Evolutionary conservation across 176 grass and related monocot species (phyloP), one percentile per base, ranked within the genome.

Genomic region (Eremochloa ophiuroides): DNA sequence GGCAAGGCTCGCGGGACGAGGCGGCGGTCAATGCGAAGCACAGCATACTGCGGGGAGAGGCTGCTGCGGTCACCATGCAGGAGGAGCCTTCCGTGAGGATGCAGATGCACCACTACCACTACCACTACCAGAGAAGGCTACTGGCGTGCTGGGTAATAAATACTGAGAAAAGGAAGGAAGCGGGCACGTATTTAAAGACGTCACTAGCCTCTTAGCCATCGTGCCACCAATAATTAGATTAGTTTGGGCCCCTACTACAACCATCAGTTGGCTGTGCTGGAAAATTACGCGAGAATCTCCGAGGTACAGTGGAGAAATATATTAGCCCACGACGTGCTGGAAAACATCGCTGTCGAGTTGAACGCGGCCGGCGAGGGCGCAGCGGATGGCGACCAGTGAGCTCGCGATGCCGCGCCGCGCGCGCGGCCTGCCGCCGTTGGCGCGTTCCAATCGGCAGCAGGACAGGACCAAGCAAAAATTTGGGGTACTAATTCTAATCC

Each of bases 211-310:
- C 0, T 17, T 40, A 66, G 34, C n/a, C 3, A 10, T 22, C 33
- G 18, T 35, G 39, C 27, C 71, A 38, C 27, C 87, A 80, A 89
- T 88, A 74, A 83, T 85, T 65, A 65, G 42, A 62, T 78, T 2
- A 55, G 26, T 18, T 50, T 26, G 13, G 16, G 12, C 1, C 40
- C 16, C 15, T 55, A 47, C 13, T n/a, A 35, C 35, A 41, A 41
- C 23, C 56, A 59, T 59, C 56, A 26, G 23, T 23, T n/a, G 22
- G 5, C 39, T 43, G 12, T 16, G 7, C 6, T 70, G 38, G 5
- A 25, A 23, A 68, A 68, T 14, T 11, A 65, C 43, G 2, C 47
- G 4, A 38, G 50, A 76, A 84, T 76, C 47, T 84, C 31, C 41
- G 18, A 23, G 34, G 12, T 6, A 55, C 12, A 23, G 13, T 5